Conservation (phyloP, 1,284 basidiomycete genomes). For the Macrocybe sp. region DNA sequence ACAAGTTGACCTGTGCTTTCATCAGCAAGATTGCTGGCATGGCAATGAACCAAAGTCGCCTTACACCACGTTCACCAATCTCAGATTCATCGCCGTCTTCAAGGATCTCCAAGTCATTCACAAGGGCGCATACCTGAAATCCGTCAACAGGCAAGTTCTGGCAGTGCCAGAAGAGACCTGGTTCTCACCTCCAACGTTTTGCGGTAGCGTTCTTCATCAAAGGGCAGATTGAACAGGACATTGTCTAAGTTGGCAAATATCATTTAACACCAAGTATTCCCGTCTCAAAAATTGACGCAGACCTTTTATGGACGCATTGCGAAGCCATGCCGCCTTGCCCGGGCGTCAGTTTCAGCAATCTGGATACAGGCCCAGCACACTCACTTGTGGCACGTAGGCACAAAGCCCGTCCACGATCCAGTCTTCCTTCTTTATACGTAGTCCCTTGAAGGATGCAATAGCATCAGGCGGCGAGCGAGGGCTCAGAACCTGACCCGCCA, state of each 20-base stretch:
- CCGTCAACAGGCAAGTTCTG: no score
- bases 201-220: constrained; percentile 72
- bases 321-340: constrained; percentile 67
- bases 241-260: constrained; percentile 53
- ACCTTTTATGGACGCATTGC: constrained; percentile 91
- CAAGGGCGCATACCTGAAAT: constrained; percentile 37
- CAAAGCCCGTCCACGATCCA: constrained; percentile 78
- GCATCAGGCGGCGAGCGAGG: constrained; percentile 82
- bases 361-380: constrained; percentile 5
- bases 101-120: constrained; percentile 82
- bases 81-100: constrained; percentile 95
- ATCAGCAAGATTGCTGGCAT: background rate
- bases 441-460: constrained; percentile 53
- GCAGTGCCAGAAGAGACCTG: background rate
- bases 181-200: constrained; percentile 54
- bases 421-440: constrained; percentile 42
- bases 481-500: constrained; percentile 75
- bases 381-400: constrained; percentile 90
- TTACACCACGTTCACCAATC: constrained; percentile 80
- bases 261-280: background rate
- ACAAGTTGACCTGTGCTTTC: constrained; percentile 67
- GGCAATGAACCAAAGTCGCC: constrained; percentile 13
- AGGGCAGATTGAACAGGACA: constrained; percentile 87
- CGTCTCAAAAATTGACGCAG: constrained; percentile 1
- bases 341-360: constrained; percentile 3